These are phyloP conservation scores for Phalaenopsis aphrodite DNA, from an alignment of 106 monocot species.

Conservation along the genomic window DNA sequence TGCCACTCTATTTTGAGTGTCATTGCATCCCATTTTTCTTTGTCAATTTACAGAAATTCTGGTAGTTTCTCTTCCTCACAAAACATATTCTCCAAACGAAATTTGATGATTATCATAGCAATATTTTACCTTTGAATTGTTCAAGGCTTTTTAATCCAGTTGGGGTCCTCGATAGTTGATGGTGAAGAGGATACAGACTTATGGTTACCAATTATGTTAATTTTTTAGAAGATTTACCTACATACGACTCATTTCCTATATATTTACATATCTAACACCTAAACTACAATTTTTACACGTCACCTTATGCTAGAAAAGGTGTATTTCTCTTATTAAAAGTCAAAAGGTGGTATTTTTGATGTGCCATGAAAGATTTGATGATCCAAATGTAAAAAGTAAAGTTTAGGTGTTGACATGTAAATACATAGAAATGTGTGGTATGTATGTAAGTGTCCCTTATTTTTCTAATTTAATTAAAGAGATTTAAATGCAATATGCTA, in stretches of 20 bases:
- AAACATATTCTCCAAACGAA: conserved; percentile 1
- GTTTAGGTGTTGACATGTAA: too few species aligned
- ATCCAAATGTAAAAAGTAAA: too few species aligned
- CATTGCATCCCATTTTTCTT: not conserved
- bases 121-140: not conserved
- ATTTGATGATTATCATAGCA: not conserved
- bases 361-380: too few species aligned
- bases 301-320: too few species aligned
- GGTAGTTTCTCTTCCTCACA: not conserved
- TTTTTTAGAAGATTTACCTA: too few species aligned
- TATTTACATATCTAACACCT: too few species aligned
- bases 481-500: not conserved
- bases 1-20: not conserved
- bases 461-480: not conserved
- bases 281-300: too few species aligned
- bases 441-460: not conserved
- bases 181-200: not conserved
- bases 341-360: too few species aligned
- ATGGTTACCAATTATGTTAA: not conserved
- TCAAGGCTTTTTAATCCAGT: not conserved
- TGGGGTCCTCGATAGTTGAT: not conserved
- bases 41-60: not conserved
- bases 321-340: too few species aligned
- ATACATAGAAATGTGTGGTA: too few species aligned
- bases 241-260: too few species aligned